Evolutionary conservation across 2,329 filamentous ascomycete species (phyloP), one percentile per base, ranked within the genome.

Genomic region (Fusarium irregulare): DNA sequence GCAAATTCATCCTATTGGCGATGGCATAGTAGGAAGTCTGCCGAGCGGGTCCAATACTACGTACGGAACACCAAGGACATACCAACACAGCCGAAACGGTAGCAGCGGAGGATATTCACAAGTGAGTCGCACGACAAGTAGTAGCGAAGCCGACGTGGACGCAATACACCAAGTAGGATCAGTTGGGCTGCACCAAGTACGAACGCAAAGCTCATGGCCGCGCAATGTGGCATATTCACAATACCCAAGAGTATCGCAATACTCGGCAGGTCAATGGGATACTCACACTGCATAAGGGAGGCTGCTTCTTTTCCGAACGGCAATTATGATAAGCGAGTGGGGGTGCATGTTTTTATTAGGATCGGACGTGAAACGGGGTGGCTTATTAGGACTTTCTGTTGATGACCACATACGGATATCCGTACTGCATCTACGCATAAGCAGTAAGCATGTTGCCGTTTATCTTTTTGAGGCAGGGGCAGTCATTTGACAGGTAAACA

Each of bases 31-130:
- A 40, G 54, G 56, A 14, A 57, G 48, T 8, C 55, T 58, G 12
- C 55, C 62, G 13, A 64, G 60, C 21, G 68, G 66, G 25, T 58
- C 76, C 21, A 77, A 74, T 44, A 72, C 79, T 40, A 77, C 76
- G 27, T 78, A 80, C 48, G 74, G 75, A 21, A 75, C 77, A 44
- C 73, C 74, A 40, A 65, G 75, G 37, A 70, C 70, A 37, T 71
- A 73, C 47, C 68, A 69, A 27, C 78, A 79, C 56, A 75, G 74
- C 23, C 76, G 78, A 23, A 76, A 76, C 37, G 76, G 72, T 54
- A 80, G 78, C 62, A 80, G 79, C 45, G 78, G 78, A 23, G 78
- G 73, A 11, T 74, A 79, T 60, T 81, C 79, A n/a, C 78, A 78
- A 54, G 74, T 74, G 20, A 80, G 78, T 60, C 74, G 75, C 18